Conservation (phyloP, 2,329 filamentous ascomycete species). For the Laburnicola sp. region DNA sequence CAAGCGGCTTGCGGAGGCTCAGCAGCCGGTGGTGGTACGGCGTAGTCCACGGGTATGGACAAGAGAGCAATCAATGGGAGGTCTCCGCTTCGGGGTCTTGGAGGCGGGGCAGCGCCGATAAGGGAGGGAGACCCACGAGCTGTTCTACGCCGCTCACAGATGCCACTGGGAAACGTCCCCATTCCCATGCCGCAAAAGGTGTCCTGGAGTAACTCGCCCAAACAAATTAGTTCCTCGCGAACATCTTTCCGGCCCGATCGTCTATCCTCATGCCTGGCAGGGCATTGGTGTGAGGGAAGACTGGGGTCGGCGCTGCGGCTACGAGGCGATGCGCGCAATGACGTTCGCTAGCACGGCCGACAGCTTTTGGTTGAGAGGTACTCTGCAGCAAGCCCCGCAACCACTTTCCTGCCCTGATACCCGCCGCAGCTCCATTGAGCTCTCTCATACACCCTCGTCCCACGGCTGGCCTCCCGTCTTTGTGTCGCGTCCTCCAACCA, state of each 20-base stretch:
- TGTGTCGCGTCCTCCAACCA: constrained; percentile 4
- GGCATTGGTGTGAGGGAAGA: neutral
- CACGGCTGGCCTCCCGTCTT: neutral
- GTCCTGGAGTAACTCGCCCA: neutral
- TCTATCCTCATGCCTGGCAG: neutral
- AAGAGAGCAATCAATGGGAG: neutral
- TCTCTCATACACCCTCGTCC: neutral
- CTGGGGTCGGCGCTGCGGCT: constrained; percentile 29
- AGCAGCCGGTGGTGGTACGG: constrained; percentile 2
- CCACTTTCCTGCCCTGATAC: constrained; percentile 2
- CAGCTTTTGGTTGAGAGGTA: constrained; percentile 39
- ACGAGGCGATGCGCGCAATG: constrained; percentile 35
- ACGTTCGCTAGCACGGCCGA: constrained; percentile 30
- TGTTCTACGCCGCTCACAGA: neutral
- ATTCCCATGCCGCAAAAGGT: neutral
- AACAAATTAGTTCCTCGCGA: neutral
- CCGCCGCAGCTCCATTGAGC: constrained; percentile 18
- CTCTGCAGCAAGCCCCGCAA: constrained; percentile 40
- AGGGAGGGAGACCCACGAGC: neutral
- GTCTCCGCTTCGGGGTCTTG: constrained; percentile 2
- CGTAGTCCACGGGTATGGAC: neutral
- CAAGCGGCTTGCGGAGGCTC: constrained; percentile 5
- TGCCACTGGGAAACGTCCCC: neutral
- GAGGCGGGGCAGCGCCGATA: constrained; percentile 7
- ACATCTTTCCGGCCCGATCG: constrained; percentile 1